Evolutionary conservation across 78 protist species (phyloP), one percentile per base, ranked within the genome.

Genomic region (Pigoraptor vietnamica): DNA sequence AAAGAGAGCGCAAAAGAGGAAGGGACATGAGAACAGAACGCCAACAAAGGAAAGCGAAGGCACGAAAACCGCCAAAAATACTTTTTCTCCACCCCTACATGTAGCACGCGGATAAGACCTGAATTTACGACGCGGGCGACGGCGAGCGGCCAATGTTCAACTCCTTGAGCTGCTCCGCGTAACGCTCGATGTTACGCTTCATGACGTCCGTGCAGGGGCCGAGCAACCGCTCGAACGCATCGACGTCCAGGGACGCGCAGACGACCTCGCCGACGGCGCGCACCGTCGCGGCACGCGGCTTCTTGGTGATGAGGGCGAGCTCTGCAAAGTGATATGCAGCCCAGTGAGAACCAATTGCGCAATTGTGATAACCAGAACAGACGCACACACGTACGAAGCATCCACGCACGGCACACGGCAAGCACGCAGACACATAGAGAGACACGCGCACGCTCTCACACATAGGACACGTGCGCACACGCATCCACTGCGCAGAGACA

Each of bases 121-220:
- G n/a, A n/a, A n/a, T n/a, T 48, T 48, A 48, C 67, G 6, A 14
- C 67, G 67, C 6, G 67, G 67, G 67, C 67, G 67, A 48, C 67
- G 67, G 67, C 67, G 67, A 21, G 6, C 67, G 67, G 6, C 67
- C 67, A 48, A 48, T 48, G 67, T 48, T 48, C 67, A 48, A 48
- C 67, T 48, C 87, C 87, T 82, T 82, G 87, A 82, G 87, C 87
- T 82, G 39, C 87, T 82, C 87, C 2, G 87, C 87, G 87, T 82
- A 82, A 9, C 35, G 32, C 32, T 82, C 87, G 6, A 33, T 82
- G 87, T 82, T 82, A 14, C 87, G 87, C 35, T 33, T 33, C 87
- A 82, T 82, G 87, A 82, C 35, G 39, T 82, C 87, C 2, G 35
- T 14, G 87, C 87, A 82, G 35, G 87, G 87, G 32, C 87, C 87